Percentiles rank a stretch among this genome's conserved stretches.
These are phyloP conservation scores for Wallacemonas rigidus DNA, from an alignment of 208 protist species.

Conservation along the genomic window DNA sequence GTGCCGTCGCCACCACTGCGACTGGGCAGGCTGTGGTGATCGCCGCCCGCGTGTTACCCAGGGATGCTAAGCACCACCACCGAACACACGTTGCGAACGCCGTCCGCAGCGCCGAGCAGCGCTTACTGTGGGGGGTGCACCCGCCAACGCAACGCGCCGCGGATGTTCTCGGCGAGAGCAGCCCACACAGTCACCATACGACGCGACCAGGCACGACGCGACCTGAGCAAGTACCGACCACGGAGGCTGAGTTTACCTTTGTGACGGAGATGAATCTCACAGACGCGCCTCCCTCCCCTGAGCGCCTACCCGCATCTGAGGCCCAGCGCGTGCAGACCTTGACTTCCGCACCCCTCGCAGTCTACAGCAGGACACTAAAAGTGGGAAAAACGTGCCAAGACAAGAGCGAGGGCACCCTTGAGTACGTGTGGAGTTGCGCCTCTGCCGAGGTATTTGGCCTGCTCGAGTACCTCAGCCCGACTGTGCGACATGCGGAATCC, in stretches of 20 bases:
- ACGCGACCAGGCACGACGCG: slow-evolving; percentile 4
- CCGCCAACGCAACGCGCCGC: slow-evolving; percentile 9
- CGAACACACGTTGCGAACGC: neutral
- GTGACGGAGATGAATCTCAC: slow-evolving; percentile 21
- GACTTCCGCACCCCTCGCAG: slow-evolving; percentile 7
- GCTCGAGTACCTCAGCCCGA: no score
- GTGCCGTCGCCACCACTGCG: no score
- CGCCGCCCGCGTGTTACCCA: slow-evolving; percentile 37
- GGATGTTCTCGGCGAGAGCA: neutral
- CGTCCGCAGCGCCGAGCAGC: neutral
- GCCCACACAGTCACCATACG: neutral
- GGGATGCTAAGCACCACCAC: neutral
- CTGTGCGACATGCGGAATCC: neutral
- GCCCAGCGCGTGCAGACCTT: neutral
- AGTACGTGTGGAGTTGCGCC: neutral
- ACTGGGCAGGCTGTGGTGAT: slow-evolving; percentile 32
- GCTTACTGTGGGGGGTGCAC: neutral
- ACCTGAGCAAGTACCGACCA: neutral
- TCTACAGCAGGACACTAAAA: slow-evolving; percentile 11
- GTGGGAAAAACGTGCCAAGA: neutral
- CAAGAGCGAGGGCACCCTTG: slow-evolving; percentile 2
- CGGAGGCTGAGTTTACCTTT: slow-evolving; percentile 13
- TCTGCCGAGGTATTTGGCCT: no score
- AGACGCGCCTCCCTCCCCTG: neutral
- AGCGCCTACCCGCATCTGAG: neutral